phyloP scores from a whole-genome alignment of 345 rosid genomes.

The Boechera divaricarpa region DNA sequence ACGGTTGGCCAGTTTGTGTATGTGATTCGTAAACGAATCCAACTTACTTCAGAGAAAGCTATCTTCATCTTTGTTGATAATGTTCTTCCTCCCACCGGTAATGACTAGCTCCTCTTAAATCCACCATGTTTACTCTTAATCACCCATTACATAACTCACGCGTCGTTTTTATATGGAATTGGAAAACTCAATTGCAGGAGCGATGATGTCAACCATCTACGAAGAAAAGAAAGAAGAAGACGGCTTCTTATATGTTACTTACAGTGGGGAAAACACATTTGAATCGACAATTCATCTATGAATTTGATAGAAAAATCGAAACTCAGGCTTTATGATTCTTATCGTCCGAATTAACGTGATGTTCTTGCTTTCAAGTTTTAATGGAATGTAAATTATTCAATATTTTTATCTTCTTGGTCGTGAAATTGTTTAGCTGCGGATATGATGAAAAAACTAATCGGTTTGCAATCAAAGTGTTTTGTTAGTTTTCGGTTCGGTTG shows the following conservation, averaged over 20 bases:
- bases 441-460: background rate
- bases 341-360: background rate
- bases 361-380: conserved; percentile 9
- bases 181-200: conserved; percentile 38
- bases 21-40: conserved; percentile 58
- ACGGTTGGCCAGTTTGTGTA: conserved; percentile 61
- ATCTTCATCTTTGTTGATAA: conserved; percentile 59
- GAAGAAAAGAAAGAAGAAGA: conserved; percentile 49
- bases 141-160: background rate
- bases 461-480: conserved; percentile 11
- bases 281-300: conserved; percentile 30
- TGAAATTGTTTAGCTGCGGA: background rate
- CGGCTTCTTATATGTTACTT: conserved; percentile 58
- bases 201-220: conserved; percentile 55
- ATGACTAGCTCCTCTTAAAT: background rate
- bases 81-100: conserved; percentile 52
- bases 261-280: conserved; percentile 64
- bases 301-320: background rate
- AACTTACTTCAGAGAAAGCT: conserved; percentile 62
- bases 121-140: background rate
- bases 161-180: background rate
- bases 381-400: background rate
- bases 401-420: background rate
- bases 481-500: background rate
- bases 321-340: background rate